Evolutionary conservation across 1,139 yeast genomes (phyloP).

Genomic region (Magnusiomyces fungicola): DNA sequence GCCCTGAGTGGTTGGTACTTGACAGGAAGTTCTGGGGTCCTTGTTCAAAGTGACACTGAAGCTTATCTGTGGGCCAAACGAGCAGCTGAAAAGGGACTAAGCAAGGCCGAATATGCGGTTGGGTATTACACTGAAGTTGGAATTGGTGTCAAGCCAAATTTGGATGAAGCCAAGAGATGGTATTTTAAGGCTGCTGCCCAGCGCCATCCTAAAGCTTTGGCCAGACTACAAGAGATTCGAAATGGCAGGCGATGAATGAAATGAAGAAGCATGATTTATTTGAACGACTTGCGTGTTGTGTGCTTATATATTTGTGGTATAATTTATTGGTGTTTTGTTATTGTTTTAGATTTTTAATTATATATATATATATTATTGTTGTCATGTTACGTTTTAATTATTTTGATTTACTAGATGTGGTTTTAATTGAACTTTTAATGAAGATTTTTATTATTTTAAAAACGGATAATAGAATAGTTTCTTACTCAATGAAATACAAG

Average conservation of each 20-base stretch:
- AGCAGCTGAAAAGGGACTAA: slow-evolving; percentile 71
- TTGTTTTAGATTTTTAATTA: no score
- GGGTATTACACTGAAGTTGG: slow-evolving; percentile 82
- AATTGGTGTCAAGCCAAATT: slow-evolving; percentile 49
- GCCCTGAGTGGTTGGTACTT: slow-evolving; percentile 91
- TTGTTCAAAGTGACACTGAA: slow-evolving; percentile 64
- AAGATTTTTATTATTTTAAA: no score
- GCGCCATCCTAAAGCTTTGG: slow-evolving; percentile 49
- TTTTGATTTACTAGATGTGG: no score
- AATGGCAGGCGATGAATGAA: background rate
- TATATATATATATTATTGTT: no score
- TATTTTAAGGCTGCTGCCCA: slow-evolving; percentile 54
- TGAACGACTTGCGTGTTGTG: no score
- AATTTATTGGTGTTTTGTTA: no score
- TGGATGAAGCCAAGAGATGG: slow-evolving; percentile 45
- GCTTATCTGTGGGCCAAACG: slow-evolving; percentile 88
- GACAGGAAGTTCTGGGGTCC: slow-evolving; percentile 67
- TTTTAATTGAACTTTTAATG: no score
- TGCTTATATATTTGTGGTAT: no score
- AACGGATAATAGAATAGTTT: no score
- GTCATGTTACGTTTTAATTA: no score
- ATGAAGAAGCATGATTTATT: no score
- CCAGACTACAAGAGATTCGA: slow-evolving; percentile 32
- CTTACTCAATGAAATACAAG: no score
- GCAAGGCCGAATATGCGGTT: slow-evolving; percentile 77